Base-by-base conservation (phyloP, 495 filamentous ascomycete genomes). In the Neurospora sp. region DNA sequence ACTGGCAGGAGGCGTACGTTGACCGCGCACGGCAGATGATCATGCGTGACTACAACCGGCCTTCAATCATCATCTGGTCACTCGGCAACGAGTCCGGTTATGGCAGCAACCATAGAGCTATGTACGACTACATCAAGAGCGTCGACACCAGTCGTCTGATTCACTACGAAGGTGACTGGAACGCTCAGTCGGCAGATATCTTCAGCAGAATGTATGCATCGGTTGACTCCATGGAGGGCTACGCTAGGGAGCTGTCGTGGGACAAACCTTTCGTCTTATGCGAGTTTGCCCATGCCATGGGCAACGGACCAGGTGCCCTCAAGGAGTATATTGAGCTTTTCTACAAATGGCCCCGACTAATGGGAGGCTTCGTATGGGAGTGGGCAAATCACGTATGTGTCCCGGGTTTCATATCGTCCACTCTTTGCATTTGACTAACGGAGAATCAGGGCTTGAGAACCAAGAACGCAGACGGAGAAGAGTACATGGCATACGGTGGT, bases 301-400 rank as follows among this genome's bases (percentile, higher is more conserved):
- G 91, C 1, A 93, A 92, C 74, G 91, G 90, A 0, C 91, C 91
- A 0, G 91, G 91, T 0, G 87, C 82, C 1, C 81, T 92, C 35
- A 84, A 88, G 70, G 91, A 92, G 77, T 93, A 93, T 74, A 82
- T 89, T n/a, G 87, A 92, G 10, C 82, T 86, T 1, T 93, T 91
- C 76, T 88, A 88, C 76, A 86, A 86, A 69, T 84, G 91, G 71
- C 88, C 84, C 4, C 82, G 88, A 10, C 79, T 93, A 0, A 89
- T 91, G 81, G 91, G 91, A 8, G 91, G 91, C 0, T 93, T 89
- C 71, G 87, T 91, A 1, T 93, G 91, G 91, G 91, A 92, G 76
- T 93, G 90, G 90, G 87, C 89, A 16, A 94, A 92, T 74, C 91
- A 92, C 74, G 84, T 82, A 76, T 76, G 82, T 74, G 1, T 9